Evolutionary conservation across 2,329 filamentous ascomycete genomes (phyloP).

Genomic region (Diaporthe ilicicola): DNA sequence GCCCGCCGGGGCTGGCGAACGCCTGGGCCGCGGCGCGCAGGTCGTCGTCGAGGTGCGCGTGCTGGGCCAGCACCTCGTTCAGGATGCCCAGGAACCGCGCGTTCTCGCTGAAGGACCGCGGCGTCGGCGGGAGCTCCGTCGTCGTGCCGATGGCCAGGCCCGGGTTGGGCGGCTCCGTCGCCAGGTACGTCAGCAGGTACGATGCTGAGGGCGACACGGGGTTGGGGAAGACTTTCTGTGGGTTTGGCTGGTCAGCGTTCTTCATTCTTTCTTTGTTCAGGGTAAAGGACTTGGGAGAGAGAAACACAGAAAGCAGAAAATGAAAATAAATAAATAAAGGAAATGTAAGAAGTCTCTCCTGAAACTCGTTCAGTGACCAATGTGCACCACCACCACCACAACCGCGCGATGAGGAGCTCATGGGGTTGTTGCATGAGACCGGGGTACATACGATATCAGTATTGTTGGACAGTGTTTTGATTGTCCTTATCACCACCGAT

Average conservation of each 20-base stretch:
- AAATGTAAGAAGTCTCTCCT: not conserved
- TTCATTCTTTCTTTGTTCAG: not conserved
- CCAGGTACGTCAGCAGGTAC: conserved; percentile 68
- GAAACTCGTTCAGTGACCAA: not conserved
- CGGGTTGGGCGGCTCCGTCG: conserved; percentile 57
- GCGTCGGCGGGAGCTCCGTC: conserved; percentile 66
- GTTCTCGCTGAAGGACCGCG: conserved; percentile 68
- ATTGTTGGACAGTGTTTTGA: conserved; percentile 61
- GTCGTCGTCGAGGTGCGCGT: conserved; percentile 65
- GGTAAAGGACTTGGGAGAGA: too few species aligned
- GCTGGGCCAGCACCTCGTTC: conserved; percentile 61
- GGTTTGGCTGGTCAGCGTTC: conserved; percentile 28
- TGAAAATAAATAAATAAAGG: not conserved
- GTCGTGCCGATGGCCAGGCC: conserved; percentile 67
- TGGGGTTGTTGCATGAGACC: not conserved
- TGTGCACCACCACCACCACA: not conserved
- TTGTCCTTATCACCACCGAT: conserved; percentile 40
- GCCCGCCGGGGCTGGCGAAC: conserved; percentile 66
- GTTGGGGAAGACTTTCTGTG: conserved; percentile 66
- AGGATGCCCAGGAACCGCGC: conserved; percentile 66
- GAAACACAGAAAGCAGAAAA: not conserved
- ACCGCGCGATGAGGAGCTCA: not conserved
- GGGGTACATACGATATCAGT: conserved; percentile 59
- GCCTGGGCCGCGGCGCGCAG: conserved; percentile 65
- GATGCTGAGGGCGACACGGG: conserved; percentile 50